Conservation (phyloP, 176 grass and related monocot species). For the Cymbopogon citratus region DNA sequence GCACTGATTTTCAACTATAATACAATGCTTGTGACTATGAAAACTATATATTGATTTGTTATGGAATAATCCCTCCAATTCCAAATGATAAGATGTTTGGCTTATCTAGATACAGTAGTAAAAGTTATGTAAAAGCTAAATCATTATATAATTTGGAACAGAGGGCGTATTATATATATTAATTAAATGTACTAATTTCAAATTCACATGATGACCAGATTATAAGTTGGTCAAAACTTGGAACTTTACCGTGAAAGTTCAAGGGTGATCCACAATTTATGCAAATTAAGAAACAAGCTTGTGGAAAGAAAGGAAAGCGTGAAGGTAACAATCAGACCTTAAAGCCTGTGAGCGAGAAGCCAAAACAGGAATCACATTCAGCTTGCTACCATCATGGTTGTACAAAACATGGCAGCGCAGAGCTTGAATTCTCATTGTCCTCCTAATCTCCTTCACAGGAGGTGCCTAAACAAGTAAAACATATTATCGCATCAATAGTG, state of each 20-base stretch:
- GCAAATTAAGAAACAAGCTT: conserved; percentile 16
- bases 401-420: conserved; percentile 78
- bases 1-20: neutral
- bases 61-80: neutral
- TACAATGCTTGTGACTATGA: neutral
- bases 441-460: conserved; percentile 65
- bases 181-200: neutral
- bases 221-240: neutral
- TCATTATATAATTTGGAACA: neutral
- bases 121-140: neutral
- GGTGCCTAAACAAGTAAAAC: conserved; percentile 50
- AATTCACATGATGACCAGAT: neutral
- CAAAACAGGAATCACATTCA: conserved; percentile 74
- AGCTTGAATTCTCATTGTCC: conserved; percentile 83
- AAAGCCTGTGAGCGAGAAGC: conserved; percentile 79
- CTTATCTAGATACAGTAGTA: neutral
- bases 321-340: conserved; percentile 48
- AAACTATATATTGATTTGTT: neutral
- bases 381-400: conserved; percentile 83
- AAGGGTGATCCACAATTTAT: neutral
- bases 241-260: neutral
- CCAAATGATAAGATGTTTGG: neutral
- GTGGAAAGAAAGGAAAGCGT: neutral
- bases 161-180: neutral
- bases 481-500: conserved; percentile 11